Evolutionary conservation across 2,329 filamentous ascomycete species (phyloP).

Genomic region (Paracoccidioides lutzii): DNA sequence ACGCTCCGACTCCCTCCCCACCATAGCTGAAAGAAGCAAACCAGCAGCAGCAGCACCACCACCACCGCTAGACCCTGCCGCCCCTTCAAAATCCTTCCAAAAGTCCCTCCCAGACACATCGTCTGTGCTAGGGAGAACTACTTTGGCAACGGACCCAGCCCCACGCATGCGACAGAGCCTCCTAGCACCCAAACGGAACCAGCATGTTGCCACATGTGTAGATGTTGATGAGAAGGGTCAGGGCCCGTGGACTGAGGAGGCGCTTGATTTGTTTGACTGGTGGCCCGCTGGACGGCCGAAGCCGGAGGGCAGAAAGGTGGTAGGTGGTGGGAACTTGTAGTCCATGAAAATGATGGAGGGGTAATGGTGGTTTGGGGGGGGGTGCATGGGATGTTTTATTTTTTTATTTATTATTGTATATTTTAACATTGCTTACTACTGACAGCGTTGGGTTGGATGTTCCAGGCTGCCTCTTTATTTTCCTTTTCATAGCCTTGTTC

Average conservation of each 20-base stretch:
- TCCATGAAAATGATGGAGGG: not conserved
- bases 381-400: too few species aligned
- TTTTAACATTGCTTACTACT: too few species aligned
- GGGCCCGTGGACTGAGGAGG: constrained; percentile 32
- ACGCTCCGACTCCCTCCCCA: not conserved
- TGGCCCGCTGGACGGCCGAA: constrained; percentile 30
- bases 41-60: not conserved
- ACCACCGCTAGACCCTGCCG: not conserved
- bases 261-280: constrained; percentile 31
- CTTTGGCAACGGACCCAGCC: not conserved
- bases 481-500: not conserved
- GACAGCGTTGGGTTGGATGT: too few species aligned
- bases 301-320: constrained; percentile 11
- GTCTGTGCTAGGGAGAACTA: constrained; percentile 12
- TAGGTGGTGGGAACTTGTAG: not conserved
- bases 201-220: not conserved
- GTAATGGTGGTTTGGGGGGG: not conserved
- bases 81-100: constrained; percentile 13
- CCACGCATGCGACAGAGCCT: constrained; percentile 1
- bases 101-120: constrained; percentile 27
- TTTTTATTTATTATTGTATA: too few species aligned
- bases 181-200: constrained; percentile 1
- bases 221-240: constrained; percentile 17
- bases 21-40: not conserved
- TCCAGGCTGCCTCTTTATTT: too few species aligned